Conservation (phyloP, 2,329 filamentous ascomycete species). For the Aspergillus awamori region DNA sequence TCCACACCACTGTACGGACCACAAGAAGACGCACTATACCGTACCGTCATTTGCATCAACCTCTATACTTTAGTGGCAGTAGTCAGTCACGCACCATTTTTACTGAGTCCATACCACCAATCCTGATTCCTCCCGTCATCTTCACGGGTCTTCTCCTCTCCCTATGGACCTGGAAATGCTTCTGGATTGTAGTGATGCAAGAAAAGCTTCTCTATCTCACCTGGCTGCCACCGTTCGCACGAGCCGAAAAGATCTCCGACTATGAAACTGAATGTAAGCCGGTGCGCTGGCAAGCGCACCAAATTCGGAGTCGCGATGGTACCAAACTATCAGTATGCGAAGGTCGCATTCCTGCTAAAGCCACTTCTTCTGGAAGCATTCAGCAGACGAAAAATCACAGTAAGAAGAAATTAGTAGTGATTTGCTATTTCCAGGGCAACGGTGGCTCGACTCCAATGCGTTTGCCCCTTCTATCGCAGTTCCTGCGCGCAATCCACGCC, state of each 20-base stretch:
- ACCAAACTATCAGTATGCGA: conserved; percentile 64
- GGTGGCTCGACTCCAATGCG: conserved; percentile 37
- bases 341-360: conserved; percentile 61
- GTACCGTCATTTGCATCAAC: background rate
- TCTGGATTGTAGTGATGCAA: conserved; percentile 76
- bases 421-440: conserved; percentile 41
- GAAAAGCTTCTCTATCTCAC: conserved; percentile 84
- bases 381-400: background rate
- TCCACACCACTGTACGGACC: background rate
- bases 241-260: conserved; percentile 67
- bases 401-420: conserved; percentile 24
- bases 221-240: conserved; percentile 70
- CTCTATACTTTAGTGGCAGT: background rate
- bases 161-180: conserved; percentile 67
- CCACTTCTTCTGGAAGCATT: conserved; percentile 36
- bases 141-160: conserved; percentile 67
- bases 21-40: background rate
- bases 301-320: conserved; percentile 33
- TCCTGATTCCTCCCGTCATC: conserved; percentile 66
- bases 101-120: conserved; percentile 40
- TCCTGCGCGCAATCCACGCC: conserved; percentile 38
- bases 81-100: conserved; percentile 15
- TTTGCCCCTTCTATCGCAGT: conserved; percentile 49
- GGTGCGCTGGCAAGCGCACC: conserved; percentile 68
- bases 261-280: conserved; percentile 63